These are phyloP conservation scores for Gracilaria caudata DNA, from an alignment of 23 red algal genomes.

Conservation along the genomic window DNA sequence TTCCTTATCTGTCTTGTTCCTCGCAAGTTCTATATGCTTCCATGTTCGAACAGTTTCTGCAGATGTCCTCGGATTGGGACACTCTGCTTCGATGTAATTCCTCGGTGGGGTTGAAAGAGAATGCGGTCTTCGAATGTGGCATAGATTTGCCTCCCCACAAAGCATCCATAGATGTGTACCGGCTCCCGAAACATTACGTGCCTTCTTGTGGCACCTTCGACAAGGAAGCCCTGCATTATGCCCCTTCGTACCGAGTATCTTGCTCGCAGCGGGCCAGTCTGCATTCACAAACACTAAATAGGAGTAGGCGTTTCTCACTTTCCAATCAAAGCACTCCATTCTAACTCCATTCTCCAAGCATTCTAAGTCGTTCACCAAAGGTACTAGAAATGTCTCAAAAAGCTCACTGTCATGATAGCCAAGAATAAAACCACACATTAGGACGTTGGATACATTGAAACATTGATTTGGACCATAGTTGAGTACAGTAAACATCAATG, in stretches of 20 bases:
- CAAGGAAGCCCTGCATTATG: constrained; percentile 12
- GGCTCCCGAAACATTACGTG: neutral
- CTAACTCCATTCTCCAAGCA: neutral
- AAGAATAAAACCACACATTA: neutral
- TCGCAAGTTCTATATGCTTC: neutral
- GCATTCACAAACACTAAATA: neutral
- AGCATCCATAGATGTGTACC: constrained; percentile 5
- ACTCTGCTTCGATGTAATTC: constrained; percentile 1
- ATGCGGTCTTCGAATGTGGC: neutral
- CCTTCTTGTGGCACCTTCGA: constrained; percentile 6
- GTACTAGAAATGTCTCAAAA: neutral
- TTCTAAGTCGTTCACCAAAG: constrained; percentile 6
- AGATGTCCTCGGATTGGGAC: neutral
- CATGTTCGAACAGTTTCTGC: neutral
- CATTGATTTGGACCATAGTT: neutral
- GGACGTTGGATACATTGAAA: constrained; percentile 14
- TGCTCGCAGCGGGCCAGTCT: constrained; percentile 22
- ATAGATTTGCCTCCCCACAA: neutral
- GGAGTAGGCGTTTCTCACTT: neutral
- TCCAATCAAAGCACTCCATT: constrained; percentile 2
- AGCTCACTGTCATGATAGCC: constrained; percentile 7
- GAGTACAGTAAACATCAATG: constrained; percentile 21
- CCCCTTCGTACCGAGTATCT: neutral
- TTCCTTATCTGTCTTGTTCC: neutral
- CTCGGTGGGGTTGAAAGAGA: neutral